A percentile compares a stretch with the other conserved stretches of the same genome.
Conservation (phyloP, 2,329 filamentous ascomycete genomes). For the Pseudogymnoascus sp. region DNA sequence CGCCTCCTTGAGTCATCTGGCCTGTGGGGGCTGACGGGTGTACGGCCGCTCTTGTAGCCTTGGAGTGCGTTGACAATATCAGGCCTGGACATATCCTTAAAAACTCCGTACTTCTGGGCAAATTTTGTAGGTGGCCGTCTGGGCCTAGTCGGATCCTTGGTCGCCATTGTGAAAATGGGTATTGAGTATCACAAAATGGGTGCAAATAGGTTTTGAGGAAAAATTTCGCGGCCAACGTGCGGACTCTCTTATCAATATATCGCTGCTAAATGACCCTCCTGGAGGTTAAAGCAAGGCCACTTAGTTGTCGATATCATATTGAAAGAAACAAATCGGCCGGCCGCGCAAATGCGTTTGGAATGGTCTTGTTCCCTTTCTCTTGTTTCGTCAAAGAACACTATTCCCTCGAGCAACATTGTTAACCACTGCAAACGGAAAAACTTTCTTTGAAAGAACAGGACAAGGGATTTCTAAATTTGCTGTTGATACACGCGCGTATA, state of each 20-base stretch:
- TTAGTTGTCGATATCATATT: not conserved
- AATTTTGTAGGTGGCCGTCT: not conserved
- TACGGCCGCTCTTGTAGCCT: constrained; percentile 1
- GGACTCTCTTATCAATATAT: not conserved
- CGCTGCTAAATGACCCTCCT: not conserved
- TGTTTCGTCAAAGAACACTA: not conserved
- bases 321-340: not conserved
- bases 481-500: not conserved
- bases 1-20: not conserved
- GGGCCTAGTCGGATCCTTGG: not conserved
- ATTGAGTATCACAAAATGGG: not conserved
- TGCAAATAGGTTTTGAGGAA: not conserved
- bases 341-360: not conserved
- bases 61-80: not conserved
- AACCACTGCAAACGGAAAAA: not conserved
- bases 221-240: not conserved
- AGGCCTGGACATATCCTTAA: not conserved
- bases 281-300: not conserved
- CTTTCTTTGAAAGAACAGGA: not conserved
- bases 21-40: not conserved
- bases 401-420: not conserved
- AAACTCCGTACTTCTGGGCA: not conserved
- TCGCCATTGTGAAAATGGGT: not conserved
- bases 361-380: not conserved
- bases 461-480: not conserved